A percentile compares a stretch with the other conserved stretches of the same genome.
Evolutionary conservation across 768 basidiomycete species (phyloP).

Genomic region (Tylopilus felleus): DNA sequence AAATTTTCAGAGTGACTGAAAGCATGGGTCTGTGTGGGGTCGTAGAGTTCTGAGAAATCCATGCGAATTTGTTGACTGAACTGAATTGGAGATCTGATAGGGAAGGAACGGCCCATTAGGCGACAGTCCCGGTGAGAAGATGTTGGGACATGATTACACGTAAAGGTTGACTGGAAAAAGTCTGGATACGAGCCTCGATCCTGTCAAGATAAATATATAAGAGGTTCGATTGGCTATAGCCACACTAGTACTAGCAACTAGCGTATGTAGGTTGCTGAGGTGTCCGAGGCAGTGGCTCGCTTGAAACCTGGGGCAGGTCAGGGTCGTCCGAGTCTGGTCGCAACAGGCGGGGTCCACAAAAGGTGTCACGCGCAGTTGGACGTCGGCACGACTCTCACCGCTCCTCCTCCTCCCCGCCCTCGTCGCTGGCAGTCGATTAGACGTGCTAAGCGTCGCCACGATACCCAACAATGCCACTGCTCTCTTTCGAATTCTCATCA

Average conservation of each 20-base stretch:
- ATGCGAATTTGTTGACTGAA: background rate
- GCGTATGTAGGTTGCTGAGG: too few species aligned
- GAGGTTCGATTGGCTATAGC: too few species aligned
- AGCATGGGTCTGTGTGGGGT: slow-evolving; percentile 6
- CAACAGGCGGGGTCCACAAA: background rate
- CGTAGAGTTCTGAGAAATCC: background rate
- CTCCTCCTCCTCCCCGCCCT: background rate
- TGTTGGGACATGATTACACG: background rate
- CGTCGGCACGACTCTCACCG: background rate
- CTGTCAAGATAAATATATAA: background rate
- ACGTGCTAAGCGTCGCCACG: background rate
- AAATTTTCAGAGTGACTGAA: slow-evolving; percentile 18
- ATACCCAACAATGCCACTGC: slow-evolving; percentile 28
- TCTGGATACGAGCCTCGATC: background rate
- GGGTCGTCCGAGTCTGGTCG: too few species aligned
- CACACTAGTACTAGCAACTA: too few species aligned
- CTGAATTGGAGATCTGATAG: background rate
- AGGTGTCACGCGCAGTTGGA: background rate
- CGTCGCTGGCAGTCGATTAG: background rate
- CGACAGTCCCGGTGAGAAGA: background rate
- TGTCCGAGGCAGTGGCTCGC: background rate
- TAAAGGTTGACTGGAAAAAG: background rate
- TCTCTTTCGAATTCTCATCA: slow-evolving; percentile 27
- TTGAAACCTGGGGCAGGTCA: too few species aligned
- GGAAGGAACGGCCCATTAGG: background rate